Percentiles rank a stretch among this genome's conserved stretches.
These are phyloP conservation scores for Paramecium sexaurelia DNA, from an alignment of 73 alveolate genomes.

Conservation along the genomic window DNA sequence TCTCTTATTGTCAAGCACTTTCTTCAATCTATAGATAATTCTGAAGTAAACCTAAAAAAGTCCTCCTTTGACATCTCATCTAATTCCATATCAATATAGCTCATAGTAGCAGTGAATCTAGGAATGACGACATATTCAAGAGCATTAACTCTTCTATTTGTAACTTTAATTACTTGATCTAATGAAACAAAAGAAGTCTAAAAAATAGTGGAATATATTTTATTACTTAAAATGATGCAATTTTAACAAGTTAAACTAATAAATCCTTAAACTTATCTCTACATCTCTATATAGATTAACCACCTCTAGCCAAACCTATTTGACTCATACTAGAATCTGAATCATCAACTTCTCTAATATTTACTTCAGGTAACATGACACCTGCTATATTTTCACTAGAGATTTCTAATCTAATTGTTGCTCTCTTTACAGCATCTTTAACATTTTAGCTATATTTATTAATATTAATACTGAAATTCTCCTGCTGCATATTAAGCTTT, in stretches of 20 bases:
- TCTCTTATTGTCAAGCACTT: conserved; percentile 94
- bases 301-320: conserved; percentile 93
- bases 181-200: conserved; percentile 91
- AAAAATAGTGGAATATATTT: too few species aligned
- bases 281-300: conserved; percentile 84
- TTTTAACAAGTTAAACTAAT: conserved; percentile 79
- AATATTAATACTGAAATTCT: conserved; percentile 77
- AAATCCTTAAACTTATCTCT: conserved; percentile 82
- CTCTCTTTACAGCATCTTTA: conserved; percentile 83
- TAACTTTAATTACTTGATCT: conserved; percentile 95
- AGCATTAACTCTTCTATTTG: conserved; percentile 97
- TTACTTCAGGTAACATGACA: conserved; percentile 71
- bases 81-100: conserved; percentile 91
- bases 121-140: conserved; percentile 97
- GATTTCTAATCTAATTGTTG: conserved; percentile 77
- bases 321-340: conserved; percentile 74
- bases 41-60: conserved; percentile 81
- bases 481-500: conserved; percentile 95
- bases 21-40: conserved; percentile 77
- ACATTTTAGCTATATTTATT: conserved; percentile 45
- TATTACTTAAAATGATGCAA: conserved; percentile 87
- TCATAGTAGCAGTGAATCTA: conserved; percentile 84
- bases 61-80: conserved; percentile 98
- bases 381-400: conserved; percentile 87
- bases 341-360: conserved; percentile 70